Conservation (phyloP, 371 early-diverging fungal species). For the Apophysomyces elegans region DNA sequence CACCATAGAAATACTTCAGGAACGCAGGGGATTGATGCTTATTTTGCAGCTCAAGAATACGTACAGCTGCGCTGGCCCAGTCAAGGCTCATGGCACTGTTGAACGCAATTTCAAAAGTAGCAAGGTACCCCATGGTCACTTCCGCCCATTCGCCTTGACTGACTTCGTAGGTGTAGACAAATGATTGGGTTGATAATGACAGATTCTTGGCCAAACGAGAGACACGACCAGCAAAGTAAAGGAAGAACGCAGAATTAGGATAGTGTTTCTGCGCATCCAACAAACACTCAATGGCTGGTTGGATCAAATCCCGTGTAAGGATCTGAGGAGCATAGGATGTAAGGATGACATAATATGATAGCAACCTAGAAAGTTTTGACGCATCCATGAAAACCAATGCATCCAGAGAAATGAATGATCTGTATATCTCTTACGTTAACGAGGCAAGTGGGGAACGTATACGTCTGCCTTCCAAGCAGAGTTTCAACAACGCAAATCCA, state of each 20-base stretch:
- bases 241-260: slow-evolving; percentile 67
- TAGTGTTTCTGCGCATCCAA: slow-evolving; percentile 59
- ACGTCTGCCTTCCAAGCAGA: slow-evolving; percentile 53
- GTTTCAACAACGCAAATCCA: slow-evolving; percentile 57
- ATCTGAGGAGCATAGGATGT: slow-evolving; percentile 54
- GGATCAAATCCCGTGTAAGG: slow-evolving; percentile 42
- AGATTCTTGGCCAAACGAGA: slow-evolving; percentile 54
- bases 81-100: slow-evolving; percentile 60
- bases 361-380: slow-evolving; percentile 21
- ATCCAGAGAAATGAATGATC: neutral
- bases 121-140: slow-evolving; percentile 44
- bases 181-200: slow-evolving; percentile 53
- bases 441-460: slow-evolving; percentile 60
- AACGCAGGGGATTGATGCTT: slow-evolving; percentile 60
- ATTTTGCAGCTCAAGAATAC: slow-evolving; percentile 46
- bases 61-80: slow-evolving; percentile 54
- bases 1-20: slow-evolving; percentile 63
- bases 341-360: slow-evolving; percentile 46
- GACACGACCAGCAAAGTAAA: slow-evolving; percentile 65
- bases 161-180: slow-evolving; percentile 49
- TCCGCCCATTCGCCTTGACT: slow-evolving; percentile 56
- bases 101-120: slow-evolving; percentile 64
- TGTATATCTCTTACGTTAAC: slow-evolving; percentile 45
- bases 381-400: neutral
- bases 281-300: slow-evolving; percentile 62